Base-by-base conservation (phyloP, 202 grass and related monocot genomes). In the Dendrocalamus latiflorus region DNA sequence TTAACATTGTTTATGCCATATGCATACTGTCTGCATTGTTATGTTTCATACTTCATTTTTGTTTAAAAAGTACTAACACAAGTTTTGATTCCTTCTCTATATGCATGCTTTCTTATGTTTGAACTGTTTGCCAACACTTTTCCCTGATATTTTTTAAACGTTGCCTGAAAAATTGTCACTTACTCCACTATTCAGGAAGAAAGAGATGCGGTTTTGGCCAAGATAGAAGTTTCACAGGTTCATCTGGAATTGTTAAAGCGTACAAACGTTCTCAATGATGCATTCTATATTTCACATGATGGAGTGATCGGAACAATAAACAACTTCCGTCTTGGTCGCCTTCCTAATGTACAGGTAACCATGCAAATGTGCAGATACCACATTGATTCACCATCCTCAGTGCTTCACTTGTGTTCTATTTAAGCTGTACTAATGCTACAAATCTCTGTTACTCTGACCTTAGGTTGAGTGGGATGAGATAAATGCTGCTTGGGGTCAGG, bases 401-500 rank as follows among this genome's bases (percentile, higher is more conserved):
- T 65, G 26, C 25, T 78, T 86, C 57, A 36, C 21, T 64, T 83
- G 6, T 66, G 60, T 75, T 76, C 37, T 75, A 82, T 62, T 62
- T 4, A 17, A 3, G 44, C 26, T 72, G 79, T 74, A 63, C 45
- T 83, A 74, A 84, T 11, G 4, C 17, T 44, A 64, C 44, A 53
- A 63, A 54, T 54, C 34, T 71, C 21, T 66, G 25, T 79, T 84
- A 63, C 37, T 79, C 15, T 62, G 22, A 45, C 25, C 21, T 42
- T 81, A 99, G 96, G 96, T 99, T 86, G 96, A 99, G 28, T 99
- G 96, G 93, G 96, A 99, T 86, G 96, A 99, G 82, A 87, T 99
- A 96, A 99, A 99, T 94, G 96, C 93, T 84, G 93, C 96, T 55
- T 96, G 96, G 96, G 96, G 96, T 18, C 96, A 99, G 83, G 93